Evolutionary conservation across 1,284 basidiomycete species (phyloP).

Genomic region (Farysia itapuensis): DNA sequence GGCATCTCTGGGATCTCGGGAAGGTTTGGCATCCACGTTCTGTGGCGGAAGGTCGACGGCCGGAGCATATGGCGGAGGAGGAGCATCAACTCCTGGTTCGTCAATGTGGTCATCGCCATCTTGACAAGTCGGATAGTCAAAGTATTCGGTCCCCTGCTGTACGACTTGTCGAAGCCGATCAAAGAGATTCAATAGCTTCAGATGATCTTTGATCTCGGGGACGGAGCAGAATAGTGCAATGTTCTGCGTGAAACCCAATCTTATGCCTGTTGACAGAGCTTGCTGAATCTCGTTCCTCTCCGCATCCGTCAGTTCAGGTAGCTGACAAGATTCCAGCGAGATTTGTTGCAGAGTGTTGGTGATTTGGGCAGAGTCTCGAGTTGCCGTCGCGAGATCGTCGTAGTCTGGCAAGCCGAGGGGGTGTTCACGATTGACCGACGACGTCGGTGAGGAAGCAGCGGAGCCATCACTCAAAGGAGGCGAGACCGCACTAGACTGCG

Average conservation of each 20-base stretch:
- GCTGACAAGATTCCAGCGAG: no score
- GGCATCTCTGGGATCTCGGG: constrained; percentile 13
- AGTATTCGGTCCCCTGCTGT: constrained; percentile 24
- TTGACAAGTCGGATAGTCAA: constrained; percentile 25
- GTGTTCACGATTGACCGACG: no score
- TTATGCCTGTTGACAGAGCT: constrained; percentile 17
- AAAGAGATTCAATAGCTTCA: constrained; percentile 32
- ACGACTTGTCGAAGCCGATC: constrained; percentile 24
- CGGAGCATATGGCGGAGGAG: constrained; percentile 29
- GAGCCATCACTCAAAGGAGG: no score
- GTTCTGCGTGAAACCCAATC: constrained; percentile 7
- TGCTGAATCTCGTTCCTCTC: constrained; percentile 24
- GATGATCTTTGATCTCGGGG: constrained; percentile 22
- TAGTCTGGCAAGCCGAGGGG: no score
- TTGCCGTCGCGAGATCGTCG: no score
- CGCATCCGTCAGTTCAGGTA: constrained; percentile 3
- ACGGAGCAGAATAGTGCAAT: constrained; percentile 3
- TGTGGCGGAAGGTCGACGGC: constrained; percentile 9
- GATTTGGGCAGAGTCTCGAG: no score
- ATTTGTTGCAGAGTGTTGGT: no score
- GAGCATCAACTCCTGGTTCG: constrained; percentile 28
- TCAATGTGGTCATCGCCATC: constrained; percentile 15
- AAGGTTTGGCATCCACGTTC: constrained; percentile 5
- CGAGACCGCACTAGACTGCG: no score
- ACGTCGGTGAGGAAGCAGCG: no score